A percentile compares a stretch with the other conserved stretches of the same genome.
Conservation (phyloP, 106 monocot species). For the Dactylorhiza incarnata region DNA sequence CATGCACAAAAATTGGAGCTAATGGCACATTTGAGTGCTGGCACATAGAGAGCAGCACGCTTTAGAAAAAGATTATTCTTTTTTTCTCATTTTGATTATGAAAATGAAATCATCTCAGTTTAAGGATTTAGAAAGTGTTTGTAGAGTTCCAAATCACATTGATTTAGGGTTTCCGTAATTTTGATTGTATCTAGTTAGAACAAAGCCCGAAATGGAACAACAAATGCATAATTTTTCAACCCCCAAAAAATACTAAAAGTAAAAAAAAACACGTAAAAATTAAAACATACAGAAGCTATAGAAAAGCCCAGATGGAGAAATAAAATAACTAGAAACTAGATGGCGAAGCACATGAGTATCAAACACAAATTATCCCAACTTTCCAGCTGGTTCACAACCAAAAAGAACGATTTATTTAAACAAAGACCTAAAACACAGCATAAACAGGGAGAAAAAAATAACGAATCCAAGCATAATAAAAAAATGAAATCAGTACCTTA, state of each 20-base stretch:
- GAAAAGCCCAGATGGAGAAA: not conserved
- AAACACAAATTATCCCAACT: conserved; percentile 2
- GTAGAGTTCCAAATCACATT: too few relatives aligned
- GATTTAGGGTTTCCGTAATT: too few relatives aligned
- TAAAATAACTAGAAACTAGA: not conserved
- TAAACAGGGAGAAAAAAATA: not conserved
- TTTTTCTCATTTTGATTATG: not conserved
- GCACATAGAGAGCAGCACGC: too few relatives aligned
- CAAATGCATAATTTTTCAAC: not conserved
- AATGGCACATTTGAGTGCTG: too few relatives aligned
- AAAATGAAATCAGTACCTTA: not conserved
- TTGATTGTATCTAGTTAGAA: too few relatives aligned
- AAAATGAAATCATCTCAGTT: not conserved
- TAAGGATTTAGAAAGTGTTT: too few relatives aligned
- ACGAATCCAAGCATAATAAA: not conserved
- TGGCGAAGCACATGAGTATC: not conserved
- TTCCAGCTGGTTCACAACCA: not conserved
- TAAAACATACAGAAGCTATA: not conserved
- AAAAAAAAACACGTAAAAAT: not conserved
- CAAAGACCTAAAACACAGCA: not conserved
- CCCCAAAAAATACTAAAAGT: not conserved
- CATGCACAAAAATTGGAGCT: not conserved
- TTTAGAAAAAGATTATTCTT: too few relatives aligned
- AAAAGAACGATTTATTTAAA: not conserved
- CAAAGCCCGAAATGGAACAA: not conserved